Evolutionary conservation across 352 stramenopile species (phyloP), one percentile per base, ranked within the genome.

Genomic region (Saprolegnia parasitica): DNA sequence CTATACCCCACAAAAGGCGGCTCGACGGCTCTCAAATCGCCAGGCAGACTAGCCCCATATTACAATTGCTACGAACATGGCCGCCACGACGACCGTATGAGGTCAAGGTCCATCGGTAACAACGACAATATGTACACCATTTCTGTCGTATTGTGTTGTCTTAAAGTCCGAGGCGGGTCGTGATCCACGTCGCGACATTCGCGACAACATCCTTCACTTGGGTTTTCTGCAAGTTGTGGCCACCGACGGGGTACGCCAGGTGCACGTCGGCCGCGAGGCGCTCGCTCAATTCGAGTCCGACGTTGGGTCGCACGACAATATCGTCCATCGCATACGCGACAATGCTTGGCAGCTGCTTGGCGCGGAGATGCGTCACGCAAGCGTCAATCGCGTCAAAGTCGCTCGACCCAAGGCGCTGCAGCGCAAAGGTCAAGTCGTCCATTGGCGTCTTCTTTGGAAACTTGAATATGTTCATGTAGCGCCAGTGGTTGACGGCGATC

Each of bases 191-290:
- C 0, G 71, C 52, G 52, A 90, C 71, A 55, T 83, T 73, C 0
- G 65, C 23, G 0, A 80, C 81, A 1, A 92, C 56, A 13, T 79
- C 55, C 6, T 37, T 63, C 0, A 79, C 84, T 49, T 86, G 77
- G 18, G 80, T 88, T 73, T 93, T 91, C 68, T 93, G 85, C 32
- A 93, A 76, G 72, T 91, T 91, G 78, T 91, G 85, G 10, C 81
- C 81, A 0, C 81, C 80, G 0, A 71, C 75, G 10, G 73, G 67
- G 50, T 90, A 91, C 20, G 61, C 77, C 5, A 89, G 47, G 13
- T 81, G 81, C 15, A 71, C 75, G 0, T 74, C 73, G 1, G 76
- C 72, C 49, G 76, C 71, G 11, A 81, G 79, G 1, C 66, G 54
- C 0, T 58, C 65, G 26, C 75, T 80, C 42, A 88, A 73, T 18